Evolutionary conservation across 2,329 filamentous ascomycete genomes (phyloP).

Genomic region (Anisogramma anomala): DNA sequence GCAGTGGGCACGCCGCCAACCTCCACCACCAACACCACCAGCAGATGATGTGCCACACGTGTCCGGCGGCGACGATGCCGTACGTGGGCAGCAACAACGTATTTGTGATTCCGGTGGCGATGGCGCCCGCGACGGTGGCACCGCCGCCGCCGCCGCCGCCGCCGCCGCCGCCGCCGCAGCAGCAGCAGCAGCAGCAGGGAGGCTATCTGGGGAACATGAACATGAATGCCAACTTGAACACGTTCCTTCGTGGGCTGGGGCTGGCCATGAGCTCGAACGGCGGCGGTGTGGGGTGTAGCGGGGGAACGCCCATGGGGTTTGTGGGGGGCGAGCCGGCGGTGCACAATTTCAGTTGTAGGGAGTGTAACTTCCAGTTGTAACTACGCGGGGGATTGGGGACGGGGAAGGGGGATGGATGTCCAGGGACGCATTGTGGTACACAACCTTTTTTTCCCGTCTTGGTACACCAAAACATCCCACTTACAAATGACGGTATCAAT

Average conservation of each 20-base stretch:
- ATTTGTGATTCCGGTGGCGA: constrained; percentile 10
- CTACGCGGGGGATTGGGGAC: no score
- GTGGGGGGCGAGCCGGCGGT: neutral
- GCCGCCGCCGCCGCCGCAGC: no score
- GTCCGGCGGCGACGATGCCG: constrained; percentile 7
- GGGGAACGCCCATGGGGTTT: neutral
- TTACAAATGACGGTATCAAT: no score
- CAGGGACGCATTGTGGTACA: no score
- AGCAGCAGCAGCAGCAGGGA: neutral
- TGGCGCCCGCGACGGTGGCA: no score
- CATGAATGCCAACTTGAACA: constrained; percentile 6
- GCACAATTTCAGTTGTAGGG: constrained; percentile 5
- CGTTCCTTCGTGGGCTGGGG: constrained; percentile 5
- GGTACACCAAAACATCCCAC: no score
- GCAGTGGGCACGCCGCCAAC: neutral
- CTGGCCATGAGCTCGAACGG: neutral
- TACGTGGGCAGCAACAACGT: constrained; percentile 11
- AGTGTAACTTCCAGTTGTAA: constrained; percentile 3
- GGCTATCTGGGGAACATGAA: neutral
- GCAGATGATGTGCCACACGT: constrained; percentile 8
- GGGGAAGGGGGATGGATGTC: no score
- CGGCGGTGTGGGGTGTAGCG: neutral
- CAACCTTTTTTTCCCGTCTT: no score
- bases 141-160: no score
- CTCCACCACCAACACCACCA: constrained; percentile 1